Evolutionary conservation across 495 filamentous ascomycete genomes (phyloP).

Genomic region (Penicillium waksmanii): DNA sequence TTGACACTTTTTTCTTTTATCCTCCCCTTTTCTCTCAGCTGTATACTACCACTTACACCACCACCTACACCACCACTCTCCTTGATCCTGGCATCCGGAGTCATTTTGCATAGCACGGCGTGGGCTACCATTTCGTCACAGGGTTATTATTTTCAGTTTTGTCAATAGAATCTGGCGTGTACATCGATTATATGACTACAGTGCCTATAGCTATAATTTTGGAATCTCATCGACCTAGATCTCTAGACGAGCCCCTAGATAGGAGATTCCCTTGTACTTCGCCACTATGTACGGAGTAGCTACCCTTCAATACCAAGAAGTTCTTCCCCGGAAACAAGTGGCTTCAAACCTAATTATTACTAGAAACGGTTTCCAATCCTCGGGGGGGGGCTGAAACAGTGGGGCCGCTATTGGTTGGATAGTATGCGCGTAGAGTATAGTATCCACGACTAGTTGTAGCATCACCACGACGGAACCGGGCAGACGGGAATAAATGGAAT

Average conservation of each 20-base stretch:
- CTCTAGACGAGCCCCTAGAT: too few species aligned
- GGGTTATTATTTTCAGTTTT: slow-evolving; percentile 8
- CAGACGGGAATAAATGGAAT: background rate
- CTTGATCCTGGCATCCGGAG: slow-evolving; percentile 22
- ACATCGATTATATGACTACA: slow-evolving; percentile 13
- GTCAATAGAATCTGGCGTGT: slow-evolving; percentile 20
- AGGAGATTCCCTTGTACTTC: too few species aligned
- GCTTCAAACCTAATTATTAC: too few species aligned
- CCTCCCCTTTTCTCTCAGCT: slow-evolving; percentile 12
- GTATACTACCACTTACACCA: slow-evolving; percentile 25
- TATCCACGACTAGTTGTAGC: background rate
- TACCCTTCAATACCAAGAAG: too few species aligned
- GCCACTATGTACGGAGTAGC: too few species aligned
- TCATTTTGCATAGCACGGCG: slow-evolving; percentile 38
- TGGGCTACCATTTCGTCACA: slow-evolving; percentile 15
- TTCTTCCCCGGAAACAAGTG: too few species aligned
- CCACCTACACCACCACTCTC: slow-evolving; percentile 8
- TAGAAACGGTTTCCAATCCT: too few species aligned
- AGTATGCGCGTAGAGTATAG: slow-evolving; percentile 1
- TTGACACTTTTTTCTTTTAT: slow-evolving; percentile 10
- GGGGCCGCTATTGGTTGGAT: slow-evolving; percentile 25
- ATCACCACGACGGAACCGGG: slow-evolving; percentile 2
- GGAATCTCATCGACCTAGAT: too few species aligned
- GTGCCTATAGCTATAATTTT: slow-evolving; percentile 11
- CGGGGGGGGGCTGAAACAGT: slow-evolving; percentile 26